A percentile compares a stretch with the other conserved stretches of the same genome.
Evolutionary conservation across 805 yeast genomes (phyloP).

Genomic region (Brettanomyces naardenensis): DNA sequence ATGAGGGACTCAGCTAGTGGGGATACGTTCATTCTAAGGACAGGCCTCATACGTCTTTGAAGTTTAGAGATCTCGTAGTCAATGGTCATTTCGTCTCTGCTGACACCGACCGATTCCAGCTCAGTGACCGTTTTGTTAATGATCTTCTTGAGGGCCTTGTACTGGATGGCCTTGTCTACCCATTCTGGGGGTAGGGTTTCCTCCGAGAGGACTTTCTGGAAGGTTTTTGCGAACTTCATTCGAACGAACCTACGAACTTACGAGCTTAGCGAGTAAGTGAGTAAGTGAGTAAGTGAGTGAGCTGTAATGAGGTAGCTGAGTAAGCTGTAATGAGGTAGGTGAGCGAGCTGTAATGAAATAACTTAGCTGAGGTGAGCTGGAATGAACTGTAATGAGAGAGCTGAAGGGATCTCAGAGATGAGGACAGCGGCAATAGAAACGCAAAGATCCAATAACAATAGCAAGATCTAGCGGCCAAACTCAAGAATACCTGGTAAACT

Average conservation of each 20-base stretch:
- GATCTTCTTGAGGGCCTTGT: slow-evolving; percentile 61
- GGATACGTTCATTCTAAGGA: slow-evolving; percentile 17
- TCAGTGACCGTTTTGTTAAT: slow-evolving; percentile 60
- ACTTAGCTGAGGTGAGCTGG: too few species aligned
- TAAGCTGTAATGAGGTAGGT: too few species aligned
- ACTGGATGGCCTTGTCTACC: slow-evolving; percentile 62
- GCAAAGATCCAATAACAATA: too few species aligned
- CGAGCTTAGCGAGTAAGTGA: too few species aligned
- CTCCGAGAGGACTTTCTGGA: slow-evolving; percentile 53
- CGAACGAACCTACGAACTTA: neutral
- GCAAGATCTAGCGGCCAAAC: too few species aligned
- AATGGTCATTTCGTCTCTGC: slow-evolving; percentile 30
- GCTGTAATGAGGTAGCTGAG: too few species aligned
- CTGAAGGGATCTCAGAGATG: too few species aligned
- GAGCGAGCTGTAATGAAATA: too few species aligned
- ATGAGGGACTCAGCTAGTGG: slow-evolving; percentile 14
- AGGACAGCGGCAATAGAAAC: too few species aligned
- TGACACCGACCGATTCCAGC: slow-evolving; percentile 49
- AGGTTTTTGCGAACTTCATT: slow-evolving; percentile 74
- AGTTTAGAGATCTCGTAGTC: slow-evolving; percentile 10
- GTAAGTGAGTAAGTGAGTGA: too few species aligned
- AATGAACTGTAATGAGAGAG: too few species aligned
- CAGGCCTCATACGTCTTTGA: slow-evolving; percentile 13
- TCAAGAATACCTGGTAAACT: too few species aligned
- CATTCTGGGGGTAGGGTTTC: slow-evolving; percentile 61